These are phyloP conservation scores for Mycena vulgaris DNA, from an alignment of 768 basidiomycete species.

Conservation along the genomic window DNA sequence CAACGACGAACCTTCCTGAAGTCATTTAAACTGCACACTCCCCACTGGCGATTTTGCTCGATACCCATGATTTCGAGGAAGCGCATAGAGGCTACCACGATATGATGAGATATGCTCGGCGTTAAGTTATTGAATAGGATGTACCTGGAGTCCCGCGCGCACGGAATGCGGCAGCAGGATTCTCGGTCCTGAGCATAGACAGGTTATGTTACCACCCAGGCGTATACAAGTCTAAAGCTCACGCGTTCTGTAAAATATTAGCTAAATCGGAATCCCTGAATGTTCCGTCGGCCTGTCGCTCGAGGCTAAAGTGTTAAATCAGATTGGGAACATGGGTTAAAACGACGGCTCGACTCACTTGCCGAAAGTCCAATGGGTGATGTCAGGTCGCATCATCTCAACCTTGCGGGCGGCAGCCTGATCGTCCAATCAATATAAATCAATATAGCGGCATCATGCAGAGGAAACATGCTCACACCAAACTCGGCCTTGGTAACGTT, in stretches of 20 bases:
- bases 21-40: constrained; percentile 87
- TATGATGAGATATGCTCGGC: neutral
- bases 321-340: neutral
- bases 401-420: constrained; percentile 58
- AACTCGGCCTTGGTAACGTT: constrained; percentile 52
- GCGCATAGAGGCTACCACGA: constrained; percentile 69
- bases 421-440: constrained; percentile 73
- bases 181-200: constrained; percentile 67
- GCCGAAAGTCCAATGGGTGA: constrained; percentile 79
- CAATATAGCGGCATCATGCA: neutral
- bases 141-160: constrained; percentile 81
- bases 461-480: constrained; percentile 14
- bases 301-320: constrained; percentile 6
- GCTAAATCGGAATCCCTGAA: constrained; percentile 82
- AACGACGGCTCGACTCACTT: constrained; percentile 54
- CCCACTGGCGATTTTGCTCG: constrained; percentile 82
- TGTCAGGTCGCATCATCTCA: constrained; percentile 58
- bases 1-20: constrained; percentile 72
- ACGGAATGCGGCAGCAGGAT: constrained; percentile 80
- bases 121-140: neutral
- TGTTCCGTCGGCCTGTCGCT: constrained; percentile 50
- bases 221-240: constrained; percentile 45
- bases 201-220: constrained; percentile 11
- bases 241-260: constrained; percentile 77
- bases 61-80: constrained; percentile 91